Percentiles rank a stretch among this genome's conserved stretches.
Conservation (phyloP, 352 stramenopile species). For the Phytophthora pisi region DNA sequence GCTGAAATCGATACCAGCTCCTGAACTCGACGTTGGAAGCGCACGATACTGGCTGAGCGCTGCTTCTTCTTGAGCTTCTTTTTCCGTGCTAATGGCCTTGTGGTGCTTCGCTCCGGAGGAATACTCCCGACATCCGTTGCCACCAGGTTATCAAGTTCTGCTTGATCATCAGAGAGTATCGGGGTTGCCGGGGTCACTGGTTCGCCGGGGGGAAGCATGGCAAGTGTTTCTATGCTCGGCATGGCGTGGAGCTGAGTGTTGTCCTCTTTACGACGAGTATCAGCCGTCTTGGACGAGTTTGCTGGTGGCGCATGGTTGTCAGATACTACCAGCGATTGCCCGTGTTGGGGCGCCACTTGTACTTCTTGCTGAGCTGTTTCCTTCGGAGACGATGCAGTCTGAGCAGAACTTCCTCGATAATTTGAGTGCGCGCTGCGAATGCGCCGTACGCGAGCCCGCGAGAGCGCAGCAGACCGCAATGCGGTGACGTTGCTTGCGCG, state of each 20-base stretch:
- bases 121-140: not conserved
- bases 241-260: not conserved
- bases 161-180: not conserved
- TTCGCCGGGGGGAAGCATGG: too few relatives aligned
- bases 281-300: not conserved
- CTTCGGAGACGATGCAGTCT: not conserved
- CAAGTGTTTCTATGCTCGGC: too few relatives aligned
- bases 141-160: not conserved
- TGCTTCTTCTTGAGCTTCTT: slow-evolving; percentile 27
- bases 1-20: slow-evolving; percentile 26
- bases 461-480: slow-evolving; percentile 23
- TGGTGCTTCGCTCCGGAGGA: not conserved
- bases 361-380: not conserved
- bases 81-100: slow-evolving; percentile 5
- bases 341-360: not conserved
- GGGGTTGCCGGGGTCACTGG: too few relatives aligned
- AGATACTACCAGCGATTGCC: not conserved
- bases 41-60: not conserved
- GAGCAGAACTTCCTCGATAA: not conserved
- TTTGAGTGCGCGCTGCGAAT: slow-evolving; percentile 30
- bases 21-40: slow-evolving; percentile 20
- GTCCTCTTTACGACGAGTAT: not conserved
- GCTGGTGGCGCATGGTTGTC: not conserved
- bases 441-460: slow-evolving; percentile 28
- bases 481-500: slow-evolving; percentile 13